Conservation (phyloP, 2,329 filamentous ascomycete species). For the Aspergillus piperis region DNA sequence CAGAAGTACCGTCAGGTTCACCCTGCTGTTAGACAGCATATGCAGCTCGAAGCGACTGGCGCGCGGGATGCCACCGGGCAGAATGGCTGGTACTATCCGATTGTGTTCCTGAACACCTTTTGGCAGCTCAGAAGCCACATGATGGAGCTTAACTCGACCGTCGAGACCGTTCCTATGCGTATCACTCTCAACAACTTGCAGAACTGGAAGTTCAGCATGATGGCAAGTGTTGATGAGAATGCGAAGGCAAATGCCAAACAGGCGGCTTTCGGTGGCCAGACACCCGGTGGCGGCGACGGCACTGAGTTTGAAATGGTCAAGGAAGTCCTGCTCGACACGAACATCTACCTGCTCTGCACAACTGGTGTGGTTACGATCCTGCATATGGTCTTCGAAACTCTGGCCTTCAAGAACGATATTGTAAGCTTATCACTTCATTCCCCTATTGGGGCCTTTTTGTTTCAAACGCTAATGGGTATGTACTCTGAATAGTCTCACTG, state of each 20-base stretch:
- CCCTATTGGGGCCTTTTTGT: not conserved
- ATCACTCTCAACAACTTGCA: constrained; percentile 79
- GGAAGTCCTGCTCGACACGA: constrained; percentile 89
- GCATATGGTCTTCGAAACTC: constrained; percentile 92
- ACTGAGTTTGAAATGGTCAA: constrained; percentile 97
- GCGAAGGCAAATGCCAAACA: constrained; percentile 80
- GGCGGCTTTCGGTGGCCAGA: constrained; percentile 70
- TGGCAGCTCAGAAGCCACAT: constrained; percentile 94
- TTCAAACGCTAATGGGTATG: constrained; percentile 16
- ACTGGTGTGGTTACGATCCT: constrained; percentile 82
- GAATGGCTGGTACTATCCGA: constrained; percentile 91
- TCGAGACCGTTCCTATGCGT: constrained; percentile 76
- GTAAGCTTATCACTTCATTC: constrained; percentile 41
- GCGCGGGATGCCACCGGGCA: constrained; percentile 81
- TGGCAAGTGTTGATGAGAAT: constrained; percentile 82
- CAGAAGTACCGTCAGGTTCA: constrained; percentile 67
- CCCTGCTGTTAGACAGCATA: constrained; percentile 73
- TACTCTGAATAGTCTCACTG: constrained; percentile 66
- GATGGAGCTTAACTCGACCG: constrained; percentile 86
- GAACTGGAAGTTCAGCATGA: constrained; percentile 86
- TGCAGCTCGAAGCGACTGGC: constrained; percentile 76
- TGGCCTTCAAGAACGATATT: constrained; percentile 97
- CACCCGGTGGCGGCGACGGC: constrained; percentile 80
- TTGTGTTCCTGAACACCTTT: constrained; percentile 92
- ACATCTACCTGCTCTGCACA: constrained; percentile 82